Evolutionary conservation across 2,329 filamentous ascomycete species (phyloP), one percentile per base, ranked within the genome.

Genomic region (Pseudogymnoascus sp.): DNA sequence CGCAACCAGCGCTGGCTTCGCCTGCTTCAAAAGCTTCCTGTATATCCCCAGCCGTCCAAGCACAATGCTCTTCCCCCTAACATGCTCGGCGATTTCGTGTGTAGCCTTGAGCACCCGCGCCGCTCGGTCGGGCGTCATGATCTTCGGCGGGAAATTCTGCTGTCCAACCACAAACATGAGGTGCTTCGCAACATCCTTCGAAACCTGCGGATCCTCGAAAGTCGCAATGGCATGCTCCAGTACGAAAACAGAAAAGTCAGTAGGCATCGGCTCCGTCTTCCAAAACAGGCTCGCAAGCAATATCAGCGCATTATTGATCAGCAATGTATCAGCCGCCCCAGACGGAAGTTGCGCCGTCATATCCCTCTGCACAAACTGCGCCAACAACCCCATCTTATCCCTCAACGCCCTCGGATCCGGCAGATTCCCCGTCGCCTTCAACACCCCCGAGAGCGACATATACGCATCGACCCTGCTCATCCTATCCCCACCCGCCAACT

Each of bases 361-460:
- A 72, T 99, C 95, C 65, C 93, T 84, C 70, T 89, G 86, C 63
- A 97, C 91, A 72, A 92, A 96, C 65, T 91, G 88, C 68, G 86
- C 85, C 64, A 97, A 82, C 2, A 90, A 77, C 9, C 83, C 82
- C 80, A 97, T 88, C 74, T 95, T 96, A 60, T 85, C 84, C 63
- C 86, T 83, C 62, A 96, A 79, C 9, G 87, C 86, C 63, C 88
- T 84, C 37, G 85, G 79, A 68, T 95, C 88, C 0, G 92, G 92
- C 12, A 96, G 77, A 68, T 90, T 89, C 66, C 93, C 90, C 63
- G 93, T 96, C 5, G 88, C 84, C 73, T 91, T 90, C 69, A 97
- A 79, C 3, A 88, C 87, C 36, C 86, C 83, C 34, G 88, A 85
- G 49, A 99, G 79, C 70, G 89, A 89, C 72, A 88, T 86, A 71